Percentiles rank a stretch among this genome's conserved stretches.
Conservation (phyloP, 257 asterid genomes). For the Penstemon eatonii region DNA sequence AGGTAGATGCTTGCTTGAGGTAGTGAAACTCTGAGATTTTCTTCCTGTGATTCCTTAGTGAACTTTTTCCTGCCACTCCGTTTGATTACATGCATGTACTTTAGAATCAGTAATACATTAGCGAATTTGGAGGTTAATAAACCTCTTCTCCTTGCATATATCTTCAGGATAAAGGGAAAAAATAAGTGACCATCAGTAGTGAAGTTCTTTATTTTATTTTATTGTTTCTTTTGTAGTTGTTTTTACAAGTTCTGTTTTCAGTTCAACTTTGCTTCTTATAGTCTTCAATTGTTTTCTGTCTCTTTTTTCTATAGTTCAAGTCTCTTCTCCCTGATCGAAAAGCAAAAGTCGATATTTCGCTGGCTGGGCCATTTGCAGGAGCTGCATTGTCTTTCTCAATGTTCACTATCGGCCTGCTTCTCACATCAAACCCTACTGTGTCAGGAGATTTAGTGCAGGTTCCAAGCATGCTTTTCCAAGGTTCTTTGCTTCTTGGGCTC, state of each 20-base stretch:
- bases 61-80: not conserved
- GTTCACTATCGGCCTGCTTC: slow-evolving; percentile 80
- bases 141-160: not conserved
- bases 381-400: slow-evolving; percentile 80
- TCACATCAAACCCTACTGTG: slow-evolving; percentile 74
- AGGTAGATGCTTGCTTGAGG: not conserved
- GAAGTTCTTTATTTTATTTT: not conserved
- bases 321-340: slow-evolving; percentile 96
- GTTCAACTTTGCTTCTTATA: not conserved
- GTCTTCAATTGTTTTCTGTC: slow-evolving; percentile 10
- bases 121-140: not conserved
- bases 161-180: not conserved
- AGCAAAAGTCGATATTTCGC: slow-evolving; percentile 80
- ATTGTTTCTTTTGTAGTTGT: not conserved
- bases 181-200: not conserved
- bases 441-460: slow-evolving; percentile 87
- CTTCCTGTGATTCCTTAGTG: not conserved
- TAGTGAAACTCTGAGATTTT: slow-evolving; percentile 6
- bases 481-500: slow-evolving; percentile 95
- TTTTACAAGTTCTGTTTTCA: not conserved
- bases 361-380: slow-evolving; percentile 92
- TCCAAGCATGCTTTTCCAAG: slow-evolving; percentile 95
- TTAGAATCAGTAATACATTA: not conserved
- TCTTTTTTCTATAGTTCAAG: slow-evolving; percentile 69
- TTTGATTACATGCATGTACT: not conserved